Base-by-base conservation (phyloP, 805 yeast species). In the Sugiyamaella lignohabitans region DNA sequence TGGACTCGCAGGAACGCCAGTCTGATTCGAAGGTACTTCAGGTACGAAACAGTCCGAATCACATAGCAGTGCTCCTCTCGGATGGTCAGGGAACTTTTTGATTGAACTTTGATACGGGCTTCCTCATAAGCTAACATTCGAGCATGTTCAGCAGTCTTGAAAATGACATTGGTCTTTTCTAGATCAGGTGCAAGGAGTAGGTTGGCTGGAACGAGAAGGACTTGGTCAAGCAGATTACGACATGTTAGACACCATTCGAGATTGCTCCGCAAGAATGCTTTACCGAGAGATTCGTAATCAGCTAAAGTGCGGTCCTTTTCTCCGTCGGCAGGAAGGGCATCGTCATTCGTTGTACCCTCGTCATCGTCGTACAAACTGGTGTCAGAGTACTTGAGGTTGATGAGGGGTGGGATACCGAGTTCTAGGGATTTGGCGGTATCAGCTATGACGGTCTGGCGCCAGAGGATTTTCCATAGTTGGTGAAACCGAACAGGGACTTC, bases 371-470 rank as follows among this genome's bases (percentile, higher is more conserved):
- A 37, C 8, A 46, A 27, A 27, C 34, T 37, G 18, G 52, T 44
- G 23, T 54, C 56, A 10, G 48, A 19, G 37, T 47, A 48, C 38
- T 48, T 36, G 18, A 51, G 46, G 38, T 47, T 45, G 41, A 53
- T 34, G 27, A 47, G 27, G 19, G 47, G 50, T 17, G 55, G 54
- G 19, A 42, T 40, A 11, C 49, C 48, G 14, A 54, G 42, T 17
- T 59, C 56, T 16, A 58, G 47, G 21, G 60, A 42, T 16, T 52
- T 45, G 6, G 43, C 23, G 1, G 60, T 51, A 42, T 60, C 64
- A 18, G 56, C 34, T 14, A 52, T 46, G 4, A 59, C 51, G 36
- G 54, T 48, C 37, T 54, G 54, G 19, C 54, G 38, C 61, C 62
- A 60, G 18, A 60, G 43, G 38, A 35, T 38, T 3, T 61, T 51